These are phyloP conservation scores for Mortierella sp. DNA, from an alignment of 371 early-diverging fungal genomes.

Conservation along the genomic window DNA sequence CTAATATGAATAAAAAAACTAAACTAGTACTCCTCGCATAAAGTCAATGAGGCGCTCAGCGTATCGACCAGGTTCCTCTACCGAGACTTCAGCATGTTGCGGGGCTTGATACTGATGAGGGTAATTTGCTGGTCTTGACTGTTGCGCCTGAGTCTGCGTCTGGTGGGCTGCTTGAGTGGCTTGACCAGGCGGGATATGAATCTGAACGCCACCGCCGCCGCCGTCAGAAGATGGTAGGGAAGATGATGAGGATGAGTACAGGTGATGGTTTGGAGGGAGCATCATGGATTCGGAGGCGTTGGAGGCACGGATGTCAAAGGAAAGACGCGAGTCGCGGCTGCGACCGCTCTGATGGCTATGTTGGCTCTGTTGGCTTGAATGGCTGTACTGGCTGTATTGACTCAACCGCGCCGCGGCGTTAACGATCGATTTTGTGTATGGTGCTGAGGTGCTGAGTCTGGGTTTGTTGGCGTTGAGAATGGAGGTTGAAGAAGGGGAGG, in stretches of 20 bases:
- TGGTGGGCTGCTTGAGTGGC: background rate
- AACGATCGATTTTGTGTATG: constrained; percentile 28
- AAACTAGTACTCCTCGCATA: constrained; percentile 53
- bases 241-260: background rate
- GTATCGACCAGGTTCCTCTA: constrained; percentile 74
- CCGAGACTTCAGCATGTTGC: constrained; percentile 61
- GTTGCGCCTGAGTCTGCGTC: constrained; percentile 1
- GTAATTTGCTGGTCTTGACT: background rate
- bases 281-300: constrained; percentile 20
- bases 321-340: constrained; percentile 45
- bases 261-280: background rate
- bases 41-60: constrained; percentile 66
- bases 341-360: constrained; percentile 44
- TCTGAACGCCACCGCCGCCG: background rate
- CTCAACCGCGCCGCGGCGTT: constrained; percentile 23
- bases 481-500: constrained; percentile 15
- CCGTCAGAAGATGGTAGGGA: background rate
- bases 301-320: constrained; percentile 33
- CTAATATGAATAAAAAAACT: background rate
- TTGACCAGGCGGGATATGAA: background rate
- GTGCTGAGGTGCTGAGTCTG: constrained; percentile 24
- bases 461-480: background rate
- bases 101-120: constrained; percentile 21
- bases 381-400: constrained; percentile 41
- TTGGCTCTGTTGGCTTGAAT: constrained; percentile 47